phyloP scores from a whole-genome alignment of 345 rosid genomes.

The Anastatica hierochuntica region DNA sequence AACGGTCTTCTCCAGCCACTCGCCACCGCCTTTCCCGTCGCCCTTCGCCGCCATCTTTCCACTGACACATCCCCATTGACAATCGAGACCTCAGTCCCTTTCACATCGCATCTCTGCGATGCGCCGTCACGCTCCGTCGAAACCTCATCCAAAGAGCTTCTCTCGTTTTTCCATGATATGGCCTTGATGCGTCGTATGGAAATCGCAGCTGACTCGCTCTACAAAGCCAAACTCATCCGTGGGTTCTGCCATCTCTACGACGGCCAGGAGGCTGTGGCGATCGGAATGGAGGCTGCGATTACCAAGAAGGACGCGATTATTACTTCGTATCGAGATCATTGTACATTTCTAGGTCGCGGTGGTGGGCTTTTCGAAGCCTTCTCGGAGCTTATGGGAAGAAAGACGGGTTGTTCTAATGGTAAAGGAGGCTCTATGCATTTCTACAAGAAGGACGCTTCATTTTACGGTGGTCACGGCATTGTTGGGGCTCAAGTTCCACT shows the following conservation, averaged over 20 bases:
- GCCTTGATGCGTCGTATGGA: slow-evolving; percentile 81
- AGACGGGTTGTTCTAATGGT: slow-evolving; percentile 62
- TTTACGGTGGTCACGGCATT: too few relatives aligned
- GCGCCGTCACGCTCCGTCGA: slow-evolving; percentile 67
- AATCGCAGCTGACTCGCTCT: slow-evolving; percentile 86
- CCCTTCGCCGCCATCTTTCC: too few relatives aligned
- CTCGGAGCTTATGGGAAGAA: slow-evolving; percentile 81
- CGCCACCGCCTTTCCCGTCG: too few relatives aligned
- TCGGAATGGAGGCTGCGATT: slow-evolving; percentile 85
- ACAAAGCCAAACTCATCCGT: slow-evolving; percentile 85
- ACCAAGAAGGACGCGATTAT: slow-evolving; percentile 66
- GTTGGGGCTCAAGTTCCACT: slow-evolving; percentile 85
- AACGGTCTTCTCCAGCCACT: slow-evolving; percentile 30
- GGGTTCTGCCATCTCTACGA: slow-evolving; percentile 92
- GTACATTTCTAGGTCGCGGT: slow-evolving; percentile 65
- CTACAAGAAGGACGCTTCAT: slow-evolving; percentile 81
- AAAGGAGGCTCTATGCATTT: slow-evolving; percentile 95
- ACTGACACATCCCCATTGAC: too few relatives aligned
- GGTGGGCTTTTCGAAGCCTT: slow-evolving; percentile 54
- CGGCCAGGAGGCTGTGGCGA: slow-evolving; percentile 82
- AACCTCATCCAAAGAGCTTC: slow-evolving; percentile 49
- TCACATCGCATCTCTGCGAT: slow-evolving; percentile 57
- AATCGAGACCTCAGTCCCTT: slow-evolving; percentile 73
- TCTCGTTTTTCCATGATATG: slow-evolving; percentile 64
- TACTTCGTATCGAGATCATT: slow-evolving; percentile 81